Conservation (phyloP, 1,139 yeast species). For the Scheffersomyces titani region DNA sequence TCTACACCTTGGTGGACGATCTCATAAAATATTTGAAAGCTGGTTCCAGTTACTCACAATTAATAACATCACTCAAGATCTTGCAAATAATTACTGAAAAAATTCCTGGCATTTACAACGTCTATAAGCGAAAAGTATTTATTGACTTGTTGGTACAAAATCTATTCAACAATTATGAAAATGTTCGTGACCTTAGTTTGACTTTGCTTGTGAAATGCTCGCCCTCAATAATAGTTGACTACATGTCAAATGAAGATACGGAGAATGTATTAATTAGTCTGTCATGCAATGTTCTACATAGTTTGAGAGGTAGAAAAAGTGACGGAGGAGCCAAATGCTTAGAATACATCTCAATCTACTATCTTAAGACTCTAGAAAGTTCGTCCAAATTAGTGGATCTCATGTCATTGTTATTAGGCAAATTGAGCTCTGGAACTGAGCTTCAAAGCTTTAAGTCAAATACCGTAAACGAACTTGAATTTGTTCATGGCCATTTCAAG, state of each 20-base stretch:
- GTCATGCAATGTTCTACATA: slow-evolving; percentile 46
- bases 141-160: slow-evolving; percentile 57
- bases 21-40: slow-evolving; percentile 53
- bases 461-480: slow-evolving; percentile 21
- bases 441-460: slow-evolving; percentile 32
- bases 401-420: slow-evolving; percentile 29
- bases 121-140: slow-evolving; percentile 37
- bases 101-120: slow-evolving; percentile 20
- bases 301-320: slow-evolving; percentile 68
- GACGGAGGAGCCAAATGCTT: slow-evolving; percentile 80
- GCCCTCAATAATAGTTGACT: slow-evolving; percentile 3
- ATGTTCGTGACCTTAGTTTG: slow-evolving; percentile 59
- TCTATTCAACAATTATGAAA: slow-evolving; percentile 72
- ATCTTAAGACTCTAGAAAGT: slow-evolving; percentile 12
- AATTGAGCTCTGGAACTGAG: slow-evolving; percentile 25
- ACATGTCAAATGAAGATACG: background rate
- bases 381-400: slow-evolving; percentile 20
- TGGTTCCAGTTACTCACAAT: slow-evolving; percentile 68
- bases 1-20: slow-evolving; percentile 41
- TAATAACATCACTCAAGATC: slow-evolving; percentile 52
- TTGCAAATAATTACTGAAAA: slow-evolving; percentile 34
- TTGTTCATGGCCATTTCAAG: slow-evolving; percentile 66
- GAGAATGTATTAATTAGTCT: slow-evolving; percentile 5
- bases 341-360: slow-evolving; percentile 44
- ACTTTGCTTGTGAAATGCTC: slow-evolving; percentile 54